Evolutionary conservation across 768 basidiomycete species (phyloP).

Genomic region (Boletus fagicola): DNA sequence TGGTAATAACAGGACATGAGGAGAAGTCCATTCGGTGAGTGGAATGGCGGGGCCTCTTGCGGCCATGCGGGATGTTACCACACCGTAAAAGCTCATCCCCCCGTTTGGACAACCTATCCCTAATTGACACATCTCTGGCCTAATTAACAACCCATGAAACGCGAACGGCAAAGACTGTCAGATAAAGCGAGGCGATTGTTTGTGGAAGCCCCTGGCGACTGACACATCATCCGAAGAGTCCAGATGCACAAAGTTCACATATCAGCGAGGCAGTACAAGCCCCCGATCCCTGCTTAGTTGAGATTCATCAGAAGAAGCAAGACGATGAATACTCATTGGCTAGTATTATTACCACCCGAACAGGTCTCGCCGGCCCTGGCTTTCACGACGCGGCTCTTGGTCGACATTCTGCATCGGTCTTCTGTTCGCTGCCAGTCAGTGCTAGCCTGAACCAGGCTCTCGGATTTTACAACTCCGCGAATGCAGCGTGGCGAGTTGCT

Average conservation of each 20-base stretch:
- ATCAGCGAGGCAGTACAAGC: slow-evolving; percentile 27
- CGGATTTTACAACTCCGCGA: slow-evolving; percentile 33
- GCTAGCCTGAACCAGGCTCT: neutral
- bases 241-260: slow-evolving; percentile 23
- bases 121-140: slow-evolving; percentile 28
- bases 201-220: slow-evolving; percentile 21
- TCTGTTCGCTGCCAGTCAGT: neutral
- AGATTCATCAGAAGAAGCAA: slow-evolving; percentile 12
- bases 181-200: slow-evolving; percentile 22
- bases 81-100: slow-evolving; percentile 27
- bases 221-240: slow-evolving; percentile 18
- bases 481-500: slow-evolving; percentile 22
- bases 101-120: slow-evolving; percentile 29
- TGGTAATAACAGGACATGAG: slow-evolving; percentile 30
- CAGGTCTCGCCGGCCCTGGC: slow-evolving; percentile 6
- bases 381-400: slow-evolving; percentile 11
- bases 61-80: slow-evolving; percentile 22
- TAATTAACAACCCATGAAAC: slow-evolving; percentile 34
- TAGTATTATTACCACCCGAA: slow-evolving; percentile 27
- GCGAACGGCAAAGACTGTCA: slow-evolving; percentile 25
- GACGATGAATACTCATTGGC: slow-evolving; percentile 19
- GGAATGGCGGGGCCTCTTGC: slow-evolving; percentile 21
- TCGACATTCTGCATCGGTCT: neutral
- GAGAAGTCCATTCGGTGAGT: slow-evolving; percentile 19
- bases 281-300: slow-evolving; percentile 18